These are phyloP conservation scores for Durio zibethinus DNA, from an alignment of 345 rosid genomes.

Conservation along the genomic window DNA sequence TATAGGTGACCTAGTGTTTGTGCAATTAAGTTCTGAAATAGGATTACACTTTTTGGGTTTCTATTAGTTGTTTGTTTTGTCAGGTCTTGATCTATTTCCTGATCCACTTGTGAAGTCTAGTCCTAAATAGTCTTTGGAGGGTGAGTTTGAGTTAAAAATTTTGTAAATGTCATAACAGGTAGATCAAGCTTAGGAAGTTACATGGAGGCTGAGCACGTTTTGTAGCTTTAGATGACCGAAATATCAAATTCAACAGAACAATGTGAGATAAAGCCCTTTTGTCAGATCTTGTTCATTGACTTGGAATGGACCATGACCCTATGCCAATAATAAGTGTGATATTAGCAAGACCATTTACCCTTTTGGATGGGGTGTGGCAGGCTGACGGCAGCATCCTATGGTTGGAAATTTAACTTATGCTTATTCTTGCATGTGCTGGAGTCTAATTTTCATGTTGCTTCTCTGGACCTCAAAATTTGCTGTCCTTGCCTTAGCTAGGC, in stretches of 20 bases:
- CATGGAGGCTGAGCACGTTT: background rate
- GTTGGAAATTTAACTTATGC: background rate
- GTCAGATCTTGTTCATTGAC: background rate
- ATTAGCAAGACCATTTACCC: background rate
- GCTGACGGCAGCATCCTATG: background rate
- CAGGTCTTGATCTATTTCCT: background rate
- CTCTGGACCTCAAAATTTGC: background rate
- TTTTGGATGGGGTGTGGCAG: background rate
- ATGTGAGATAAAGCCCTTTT: background rate
- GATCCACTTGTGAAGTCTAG: background rate
- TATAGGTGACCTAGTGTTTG: background rate
- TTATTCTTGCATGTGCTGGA: background rate
- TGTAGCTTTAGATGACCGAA: slow-evolving; percentile 1
- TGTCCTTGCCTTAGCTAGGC: background rate
- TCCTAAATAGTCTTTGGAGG: background rate
- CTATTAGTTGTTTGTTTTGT: background rate
- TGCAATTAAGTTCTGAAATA: background rate
- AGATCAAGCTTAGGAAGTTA: background rate
- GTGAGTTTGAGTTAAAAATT: background rate
- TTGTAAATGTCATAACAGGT: background rate
- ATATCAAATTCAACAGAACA: background rate
- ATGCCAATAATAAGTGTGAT: background rate
- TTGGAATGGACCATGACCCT: background rate
- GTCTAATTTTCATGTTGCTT: background rate
- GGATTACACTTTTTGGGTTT: background rate